A percentile compares a stretch with the other conserved stretches of the same genome.
phyloP scores from a whole-genome alignment of 371 early-diverging fungal species.

The Rhizopus delemar region DNA sequence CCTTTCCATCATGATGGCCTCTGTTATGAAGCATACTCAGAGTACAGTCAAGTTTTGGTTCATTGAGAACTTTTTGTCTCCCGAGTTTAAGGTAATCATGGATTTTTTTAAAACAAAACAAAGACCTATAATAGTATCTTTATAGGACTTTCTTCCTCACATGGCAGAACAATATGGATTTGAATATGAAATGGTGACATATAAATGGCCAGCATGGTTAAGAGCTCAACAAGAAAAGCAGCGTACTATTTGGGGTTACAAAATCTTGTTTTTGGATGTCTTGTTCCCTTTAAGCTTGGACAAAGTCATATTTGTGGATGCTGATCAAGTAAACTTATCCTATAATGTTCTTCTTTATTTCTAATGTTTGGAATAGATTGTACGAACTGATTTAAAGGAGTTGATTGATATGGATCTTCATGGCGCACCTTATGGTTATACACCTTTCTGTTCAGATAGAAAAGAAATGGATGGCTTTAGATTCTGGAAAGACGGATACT shows the following conservation, averaged over 20 bases:
- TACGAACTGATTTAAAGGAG: slow-evolving; percentile 90
- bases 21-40: slow-evolving; percentile 84
- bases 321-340: slow-evolving; percentile 75
- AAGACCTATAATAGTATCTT: not conserved
- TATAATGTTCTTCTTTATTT: not conserved
- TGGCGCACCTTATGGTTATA: slow-evolving; percentile 93
- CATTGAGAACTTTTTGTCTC: slow-evolving; percentile 95
- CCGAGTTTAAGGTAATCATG: slow-evolving; percentile 77
- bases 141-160: slow-evolving; percentile 82
- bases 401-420: slow-evolving; percentile 88
- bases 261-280: slow-evolving; percentile 96
- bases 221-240: slow-evolving; percentile 91
- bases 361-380: slow-evolving; percentile 56
- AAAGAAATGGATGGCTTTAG: slow-evolving; percentile 94
- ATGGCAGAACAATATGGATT: slow-evolving; percentile 83
- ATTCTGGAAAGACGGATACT: slow-evolving; percentile 97
- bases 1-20: slow-evolving; percentile 93
- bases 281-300: slow-evolving; percentile 92
- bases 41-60: slow-evolving; percentile 95
- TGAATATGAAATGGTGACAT: slow-evolving; percentile 91
- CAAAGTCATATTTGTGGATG: slow-evolving; percentile 96
- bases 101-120: not conserved
- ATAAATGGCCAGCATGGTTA: slow-evolving; percentile 98
- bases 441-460: slow-evolving; percentile 91
- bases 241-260: slow-evolving; percentile 97